Evolutionary conservation across 2,329 filamentous ascomycete species (phyloP).

Genomic region (Pseudogymnoascus sp.): DNA sequence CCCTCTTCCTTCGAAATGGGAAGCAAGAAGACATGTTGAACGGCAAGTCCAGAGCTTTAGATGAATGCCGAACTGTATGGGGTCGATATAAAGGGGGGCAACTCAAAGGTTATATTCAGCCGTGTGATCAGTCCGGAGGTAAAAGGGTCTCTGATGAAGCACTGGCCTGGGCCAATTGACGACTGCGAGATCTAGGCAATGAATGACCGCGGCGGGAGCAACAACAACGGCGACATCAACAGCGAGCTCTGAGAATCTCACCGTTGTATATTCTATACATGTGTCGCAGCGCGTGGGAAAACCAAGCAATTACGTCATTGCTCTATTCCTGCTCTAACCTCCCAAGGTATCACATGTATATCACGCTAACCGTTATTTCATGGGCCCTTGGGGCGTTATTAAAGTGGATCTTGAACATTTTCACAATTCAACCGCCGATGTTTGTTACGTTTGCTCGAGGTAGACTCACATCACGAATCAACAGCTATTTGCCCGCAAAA

Average conservation of each 20-base stretch:
- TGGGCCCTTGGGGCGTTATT: neutral
- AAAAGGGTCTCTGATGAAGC: neutral
- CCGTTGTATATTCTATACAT: neutral
- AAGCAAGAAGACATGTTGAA: constrained; percentile 28
- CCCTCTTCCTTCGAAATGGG: constrained; percentile 25
- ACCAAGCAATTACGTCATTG: constrained; percentile 1
- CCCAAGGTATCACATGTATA: constrained; percentile 5
- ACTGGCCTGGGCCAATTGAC: neutral
- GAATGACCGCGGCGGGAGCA: neutral
- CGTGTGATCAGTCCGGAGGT: neutral
- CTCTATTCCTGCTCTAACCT: neutral
- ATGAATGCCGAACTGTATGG: neutral
- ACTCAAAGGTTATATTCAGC: neutral
- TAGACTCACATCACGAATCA: neutral
- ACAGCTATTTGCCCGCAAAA: neutral
- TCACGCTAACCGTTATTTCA: neutral
- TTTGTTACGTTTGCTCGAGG: constrained; percentile 1
- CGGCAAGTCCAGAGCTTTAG: neutral
- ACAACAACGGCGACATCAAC: neutral
- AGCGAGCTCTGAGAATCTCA: neutral
- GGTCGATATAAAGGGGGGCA: neutral
- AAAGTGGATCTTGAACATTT: neutral
- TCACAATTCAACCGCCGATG: neutral
- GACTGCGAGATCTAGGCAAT: neutral
- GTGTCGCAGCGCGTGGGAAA: neutral